Conservation (phyloP, 257 asterid species). For the Gynochthodes officinalis region DNA sequence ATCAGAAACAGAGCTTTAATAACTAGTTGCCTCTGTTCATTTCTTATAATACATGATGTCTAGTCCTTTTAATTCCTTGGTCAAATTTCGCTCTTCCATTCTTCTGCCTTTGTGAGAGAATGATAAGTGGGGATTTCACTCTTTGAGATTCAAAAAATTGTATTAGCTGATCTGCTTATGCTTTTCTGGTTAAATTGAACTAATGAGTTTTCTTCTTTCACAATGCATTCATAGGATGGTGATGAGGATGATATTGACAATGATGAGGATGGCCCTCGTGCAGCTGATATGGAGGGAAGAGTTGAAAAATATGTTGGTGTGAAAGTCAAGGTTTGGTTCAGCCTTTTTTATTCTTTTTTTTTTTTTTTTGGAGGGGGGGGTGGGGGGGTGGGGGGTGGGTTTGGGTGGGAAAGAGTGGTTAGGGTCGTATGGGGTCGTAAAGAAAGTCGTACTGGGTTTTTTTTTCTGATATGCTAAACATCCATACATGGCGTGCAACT, state of each 20-base stretch:
- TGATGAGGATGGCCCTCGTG: conserved; percentile 84
- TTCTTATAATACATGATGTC: background rate
- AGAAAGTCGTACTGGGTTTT: no score
- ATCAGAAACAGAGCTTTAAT: background rate
- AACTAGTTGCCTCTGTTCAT: background rate
- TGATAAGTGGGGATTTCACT: background rate
- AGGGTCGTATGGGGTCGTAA: no score
- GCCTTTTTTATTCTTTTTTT: background rate
- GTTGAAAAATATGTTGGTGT: conserved; percentile 95
- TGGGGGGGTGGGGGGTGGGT: no score
- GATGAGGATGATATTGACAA: conserved; percentile 68
- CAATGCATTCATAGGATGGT: conserved; percentile 51
- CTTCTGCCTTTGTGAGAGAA: background rate
- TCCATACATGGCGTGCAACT: background rate
- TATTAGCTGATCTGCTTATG: background rate
- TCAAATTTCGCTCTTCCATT: background rate
- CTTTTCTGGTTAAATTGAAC: background rate
- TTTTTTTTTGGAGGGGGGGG: no score
- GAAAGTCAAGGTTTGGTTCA: conserved; percentile 79
- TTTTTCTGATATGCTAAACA: background rate
- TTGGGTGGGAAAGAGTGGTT: no score
- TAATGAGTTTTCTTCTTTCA: background rate
- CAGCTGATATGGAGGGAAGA: conserved; percentile 75
- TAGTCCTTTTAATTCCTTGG: background rate
- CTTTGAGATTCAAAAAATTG: background rate